phyloP scores from a whole-genome alignment of 306 rosid genomes.

The Carpinus viminea region DNA sequence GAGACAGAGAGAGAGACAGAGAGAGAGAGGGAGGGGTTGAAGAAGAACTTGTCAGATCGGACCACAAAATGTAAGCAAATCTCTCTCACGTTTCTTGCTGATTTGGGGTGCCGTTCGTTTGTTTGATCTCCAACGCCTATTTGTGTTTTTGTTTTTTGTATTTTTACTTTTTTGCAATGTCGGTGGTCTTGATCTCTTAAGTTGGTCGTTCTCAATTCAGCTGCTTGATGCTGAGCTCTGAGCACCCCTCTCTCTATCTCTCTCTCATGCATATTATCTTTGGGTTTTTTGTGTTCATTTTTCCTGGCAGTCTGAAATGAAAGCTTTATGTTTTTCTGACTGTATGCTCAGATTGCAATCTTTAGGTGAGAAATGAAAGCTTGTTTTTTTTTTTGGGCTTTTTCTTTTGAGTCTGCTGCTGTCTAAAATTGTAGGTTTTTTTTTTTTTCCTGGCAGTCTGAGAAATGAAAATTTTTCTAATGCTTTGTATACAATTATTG shows the following conservation, averaged over 20 bases:
- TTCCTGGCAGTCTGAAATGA: not conserved
- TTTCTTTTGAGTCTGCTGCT: not conserved
- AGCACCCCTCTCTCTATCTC: constrained; percentile 18
- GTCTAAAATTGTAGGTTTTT: not conserved
- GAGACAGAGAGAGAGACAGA: not conserved
- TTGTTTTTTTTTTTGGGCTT: not conserved
- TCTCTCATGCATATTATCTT: constrained; percentile 17
- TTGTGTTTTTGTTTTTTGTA: not conserved
- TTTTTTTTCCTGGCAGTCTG: not conserved
- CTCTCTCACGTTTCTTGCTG: constrained; percentile 31
- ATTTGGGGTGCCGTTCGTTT: constrained; percentile 35
- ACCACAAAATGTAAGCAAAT: constrained; percentile 32
- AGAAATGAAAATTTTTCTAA: not conserved
- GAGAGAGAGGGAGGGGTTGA: constrained; percentile 20
- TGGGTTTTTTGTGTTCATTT: constrained; percentile 1
- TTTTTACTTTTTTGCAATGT: constrained; percentile 37
- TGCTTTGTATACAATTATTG: not conserved
- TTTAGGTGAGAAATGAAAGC: not conserved
- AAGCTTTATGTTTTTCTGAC: not conserved
- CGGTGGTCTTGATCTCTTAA: constrained; percentile 33
- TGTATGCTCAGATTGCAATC: not conserved
- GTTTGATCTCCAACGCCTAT: not conserved
- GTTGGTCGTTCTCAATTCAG: constrained; percentile 18
- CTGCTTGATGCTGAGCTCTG: constrained; percentile 27
- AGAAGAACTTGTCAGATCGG: constrained; percentile 70